Base-by-base conservation (phyloP, 148 eudicot species). In the Cornus florida region DNA sequence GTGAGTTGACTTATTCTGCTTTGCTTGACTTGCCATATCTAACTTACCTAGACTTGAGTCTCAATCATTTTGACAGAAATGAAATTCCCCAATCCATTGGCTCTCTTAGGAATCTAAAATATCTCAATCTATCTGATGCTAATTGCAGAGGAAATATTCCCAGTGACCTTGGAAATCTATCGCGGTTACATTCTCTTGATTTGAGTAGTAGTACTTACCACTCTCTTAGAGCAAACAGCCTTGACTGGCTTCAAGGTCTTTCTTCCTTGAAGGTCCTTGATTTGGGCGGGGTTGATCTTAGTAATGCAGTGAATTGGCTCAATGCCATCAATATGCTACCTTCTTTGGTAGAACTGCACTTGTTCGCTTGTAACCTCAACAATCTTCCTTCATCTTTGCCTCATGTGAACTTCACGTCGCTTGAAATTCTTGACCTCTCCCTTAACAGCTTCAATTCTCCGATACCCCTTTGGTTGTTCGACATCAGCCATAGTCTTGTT, bases 71-170 rank as follows among this genome's bases (percentile, higher is more conserved):
- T 19, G 3, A 24, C 5, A 24, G n/a, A 41, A 43, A 2, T 14
- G 24, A 71, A n/a, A 71, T 71, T 43, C 74, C 74, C 3, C 31
- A 71, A 16, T 71, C 22, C 56, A 41, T 71, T 71, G 74, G 74
- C 46, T 41, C 59, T 43, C 57, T 71, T 23, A 11, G 0, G 3
- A 41, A 43, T 41, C n/a, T 71, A 3, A 7, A 22, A 71, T 19
- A 71, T 71, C 57, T 71, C 12, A 43, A 71, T 13, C 57, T 71
- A 5, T 43, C 74, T 22, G 2, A 46, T 22, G 57, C 59, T 32
- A 43, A 71, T 9, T 71, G 43, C 32, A 43, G 17, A 16, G 74
- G 74, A 43, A n/a, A 4, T 4, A 71, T 71, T 39, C 59, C 74
- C 17, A 28, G 22, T n/a, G 31, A 71, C 6, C 74, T 71, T 20